Base-by-base conservation (phyloP, 2,329 filamentous ascomycete species). In the Aureobasidium sp. region DNA sequence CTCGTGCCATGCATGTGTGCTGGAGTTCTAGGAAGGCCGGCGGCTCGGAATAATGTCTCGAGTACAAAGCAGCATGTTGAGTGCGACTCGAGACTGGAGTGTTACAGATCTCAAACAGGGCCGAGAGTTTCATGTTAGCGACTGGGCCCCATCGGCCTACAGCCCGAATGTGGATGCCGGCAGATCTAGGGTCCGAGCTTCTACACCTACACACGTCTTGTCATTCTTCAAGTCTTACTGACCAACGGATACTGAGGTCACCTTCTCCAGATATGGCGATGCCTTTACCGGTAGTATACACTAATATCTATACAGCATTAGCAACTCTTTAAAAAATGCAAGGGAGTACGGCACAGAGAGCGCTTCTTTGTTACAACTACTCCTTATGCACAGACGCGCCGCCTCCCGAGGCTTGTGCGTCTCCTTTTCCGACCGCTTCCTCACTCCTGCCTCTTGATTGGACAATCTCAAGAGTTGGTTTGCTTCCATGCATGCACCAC, bases 381-480 rank as follows among this genome's bases (percentile, higher is more conserved):
- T 61, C 31, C 58, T 61, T 43, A 40, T n/a, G 58, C 58, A 61
- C 58, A 50, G 58, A 61, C 58, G 58, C 43, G 45, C 58, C 58
- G 58, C 45, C 31, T 61, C n/a, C 58, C 45, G 58, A 60, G 45
- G 58, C 43, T 48, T 55, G 51, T 43, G 40, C 56, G 27, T 59
- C 42, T 40, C 58, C 25, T 61, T 61, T 61, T 50, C 16, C 45
- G 31, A 43, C 31, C n/a, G 23, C 25, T 16, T n/a, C 5, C 40
- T 23, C 45, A 50, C 23, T 40, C 31, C 23, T 61, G 58, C 1
- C 3, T 18, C n/a, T 50, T 61, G 58, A 61, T 61, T 61, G 58
- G 58, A 31, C 25, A 15, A 13, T 8, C 23, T 9, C 29, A 53
- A 27, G 18, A 31, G 15, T 29, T 48, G 18, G 58, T 61, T 50